phyloP scores from a whole-genome alignment of 2,329 filamentous ascomycete species.

The Apiospora malaysiana region DNA sequence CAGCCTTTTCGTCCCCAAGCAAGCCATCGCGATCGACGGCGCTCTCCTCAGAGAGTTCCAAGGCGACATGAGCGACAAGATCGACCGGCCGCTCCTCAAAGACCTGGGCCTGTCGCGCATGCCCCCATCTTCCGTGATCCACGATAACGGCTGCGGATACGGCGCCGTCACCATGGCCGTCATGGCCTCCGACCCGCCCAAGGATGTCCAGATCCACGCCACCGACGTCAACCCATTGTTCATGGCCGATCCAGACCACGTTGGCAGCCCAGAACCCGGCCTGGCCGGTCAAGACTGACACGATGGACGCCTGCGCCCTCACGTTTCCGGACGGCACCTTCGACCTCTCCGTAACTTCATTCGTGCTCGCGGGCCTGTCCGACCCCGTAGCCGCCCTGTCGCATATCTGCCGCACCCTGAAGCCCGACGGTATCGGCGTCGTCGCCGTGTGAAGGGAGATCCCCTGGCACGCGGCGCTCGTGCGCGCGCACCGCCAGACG shows the following conservation, averaged over 20 bases:
- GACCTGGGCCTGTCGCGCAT: constrained; percentile 1
- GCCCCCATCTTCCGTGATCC: constrained; percentile 24
- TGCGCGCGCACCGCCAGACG: constrained; percentile 24
- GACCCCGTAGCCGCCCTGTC: constrained; percentile 24
- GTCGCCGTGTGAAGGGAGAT: constrained; percentile 26
- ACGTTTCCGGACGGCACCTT: constrained; percentile 26
- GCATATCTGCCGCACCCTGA: constrained; percentile 26
- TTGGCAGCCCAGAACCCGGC: constrained; percentile 21
- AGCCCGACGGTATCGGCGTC: constrained; percentile 23
- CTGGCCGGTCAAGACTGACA: constrained; percentile 25
- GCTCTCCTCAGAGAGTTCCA: constrained; percentile 27
- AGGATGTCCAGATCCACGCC: constrained; percentile 24
- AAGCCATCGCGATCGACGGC: constrained; percentile 26
- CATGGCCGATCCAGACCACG: constrained; percentile 21
- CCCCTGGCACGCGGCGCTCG: constrained; percentile 26
- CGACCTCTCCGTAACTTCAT: constrained; percentile 26
- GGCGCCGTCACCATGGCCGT: constrained; percentile 26
- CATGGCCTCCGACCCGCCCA: constrained; percentile 24
- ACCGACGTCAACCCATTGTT: constrained; percentile 24
- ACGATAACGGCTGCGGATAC: constrained; percentile 29
- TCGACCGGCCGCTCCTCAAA: constrained; percentile 25
- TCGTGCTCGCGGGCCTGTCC: constrained; percentile 23
- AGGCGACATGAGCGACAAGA: constrained; percentile 27
- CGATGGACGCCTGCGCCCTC: constrained; percentile 25
- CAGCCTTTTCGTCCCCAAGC: constrained; percentile 14